phyloP scores from a whole-genome alignment of 2,329 filamentous ascomycete genomes.

The Aaosphaeria arxii region DNA sequence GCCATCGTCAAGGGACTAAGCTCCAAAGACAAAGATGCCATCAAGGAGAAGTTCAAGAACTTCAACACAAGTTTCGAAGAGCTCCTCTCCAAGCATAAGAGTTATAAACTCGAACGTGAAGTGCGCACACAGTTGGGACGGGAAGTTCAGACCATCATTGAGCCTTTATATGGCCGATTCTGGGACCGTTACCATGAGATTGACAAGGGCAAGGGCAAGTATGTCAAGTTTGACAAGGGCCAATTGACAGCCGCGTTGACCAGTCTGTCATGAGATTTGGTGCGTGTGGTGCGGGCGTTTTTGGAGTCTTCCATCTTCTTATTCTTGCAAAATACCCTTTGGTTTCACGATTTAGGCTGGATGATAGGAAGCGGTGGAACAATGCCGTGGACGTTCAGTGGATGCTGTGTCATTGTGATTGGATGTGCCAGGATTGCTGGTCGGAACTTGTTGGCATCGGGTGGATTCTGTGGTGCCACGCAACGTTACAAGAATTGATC shows the following conservation, averaged over 20 bases:
- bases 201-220: constrained; percentile 96
- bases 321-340: constrained; percentile 31
- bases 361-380: constrained; percentile 7
- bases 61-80: constrained; percentile 94
- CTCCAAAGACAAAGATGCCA: constrained; percentile 90
- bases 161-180: constrained; percentile 91
- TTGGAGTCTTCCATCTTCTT: constrained; percentile 5
- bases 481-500: not conserved
- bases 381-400: no score
- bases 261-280: constrained; percentile 27
- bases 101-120: constrained; percentile 85
- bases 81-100: constrained; percentile 76
- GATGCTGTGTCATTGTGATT: no score
- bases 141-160: constrained; percentile 87
- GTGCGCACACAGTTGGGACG: constrained; percentile 76
- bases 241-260: constrained; percentile 65
- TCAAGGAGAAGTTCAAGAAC: constrained; percentile 91
- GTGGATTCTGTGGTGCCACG: constrained; percentile 6
- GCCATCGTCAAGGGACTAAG: constrained; percentile 79
- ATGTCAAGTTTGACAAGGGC: constrained; percentile 94
- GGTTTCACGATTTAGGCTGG: constrained; percentile 18
- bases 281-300: constrained; percentile 7
- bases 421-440: no score
- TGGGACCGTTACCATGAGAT: constrained; percentile 97
- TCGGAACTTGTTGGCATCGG: no score